Base-by-base conservation (phyloP, 176 grass and related monocot species). In the Chrysopogon serrulatus region DNA sequence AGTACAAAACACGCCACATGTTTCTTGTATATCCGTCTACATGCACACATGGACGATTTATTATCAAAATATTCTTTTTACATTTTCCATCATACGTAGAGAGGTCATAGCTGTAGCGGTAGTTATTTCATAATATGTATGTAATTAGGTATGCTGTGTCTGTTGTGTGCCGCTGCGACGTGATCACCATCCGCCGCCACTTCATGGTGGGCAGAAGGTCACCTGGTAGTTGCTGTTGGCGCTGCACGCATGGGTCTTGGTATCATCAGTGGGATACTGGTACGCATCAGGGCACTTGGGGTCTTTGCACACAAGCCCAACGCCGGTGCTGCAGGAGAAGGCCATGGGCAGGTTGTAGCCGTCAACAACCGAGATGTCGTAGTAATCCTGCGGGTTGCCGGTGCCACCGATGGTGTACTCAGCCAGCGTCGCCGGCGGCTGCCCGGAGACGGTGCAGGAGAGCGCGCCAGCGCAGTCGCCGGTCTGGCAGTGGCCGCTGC, bases 121-220 rank as follows among this genome's bases (percentile, higher is more conserved):
- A n/a, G n/a, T n/a, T n/a, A n/a, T n/a, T n/a, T n/a, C n/a, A n/a
- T n/a, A n/a, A n/a, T n/a, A n/a, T n/a, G n/a, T n/a, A n/a, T n/a
- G n/a, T n/a, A n/a, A n/a, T n/a, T n/a, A n/a, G n/a, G n/a, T n/a
- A n/a, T n/a, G n/a, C n/a, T n/a, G n/a, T n/a, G n/a, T n/a, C n/a
- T n/a, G n/a, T n/a, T n/a, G n/a, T n/a, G n/a, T n/a, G n/a, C n/a
- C n/a, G n/a, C n/a, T n/a, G n/a, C n/a, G n/a, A n/a, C n/a, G n/a
- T n/a, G n/a, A n/a, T n/a, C n/a, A n/a, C n/a, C n/a, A n/a, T n/a
- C n/a, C n/a, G n/a, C n/a, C n/a, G n/a, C n/a, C n/a, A n/a, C n/a
- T n/a, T n/a, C n/a, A n/a, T n/a, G n/a, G n/a, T 7, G 83, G 84
- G 75, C 84, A 86, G 75, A 86, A 86, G 37, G 53, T 35, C n/a